These are phyloP conservation scores for Mycosphaerelloides madeirae DNA, from an alignment of 2,329 filamentous ascomycete genomes.

Conservation along the genomic window DNA sequence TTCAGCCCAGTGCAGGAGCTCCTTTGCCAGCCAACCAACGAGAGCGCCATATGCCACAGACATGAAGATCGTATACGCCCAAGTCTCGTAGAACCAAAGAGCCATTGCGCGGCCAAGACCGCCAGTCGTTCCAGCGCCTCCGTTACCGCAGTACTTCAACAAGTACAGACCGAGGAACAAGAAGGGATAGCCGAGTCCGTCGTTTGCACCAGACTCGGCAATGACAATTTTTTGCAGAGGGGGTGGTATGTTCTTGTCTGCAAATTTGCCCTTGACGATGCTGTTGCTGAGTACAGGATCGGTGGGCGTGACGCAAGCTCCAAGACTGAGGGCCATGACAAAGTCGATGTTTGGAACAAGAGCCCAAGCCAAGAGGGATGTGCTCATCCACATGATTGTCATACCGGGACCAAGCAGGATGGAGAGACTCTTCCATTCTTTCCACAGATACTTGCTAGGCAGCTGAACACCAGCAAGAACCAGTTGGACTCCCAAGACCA, in stretches of 20 bases:
- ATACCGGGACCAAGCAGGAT: constrained; percentile 79
- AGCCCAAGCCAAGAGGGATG: constrained; percentile 72
- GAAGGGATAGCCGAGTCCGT: constrained; percentile 85
- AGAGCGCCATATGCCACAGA: constrained; percentile 71
- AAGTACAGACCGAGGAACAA: constrained; percentile 79
- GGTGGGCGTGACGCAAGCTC: constrained; percentile 85
- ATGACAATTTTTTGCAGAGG: constrained; percentile 66
- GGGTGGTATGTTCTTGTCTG: constrained; percentile 81
- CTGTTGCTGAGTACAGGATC: constrained; percentile 84
- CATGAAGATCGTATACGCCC: constrained; percentile 75
- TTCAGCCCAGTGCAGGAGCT: constrained; percentile 78
- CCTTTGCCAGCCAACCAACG: constrained; percentile 77
- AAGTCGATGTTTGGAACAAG: constrained; percentile 68
- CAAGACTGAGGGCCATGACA: constrained; percentile 73
- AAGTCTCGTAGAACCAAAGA: constrained; percentile 80
- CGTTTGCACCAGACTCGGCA: constrained; percentile 78
- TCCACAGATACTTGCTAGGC: constrained; percentile 72
- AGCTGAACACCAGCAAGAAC: constrained; percentile 85
- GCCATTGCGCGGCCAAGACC: constrained; percentile 65
- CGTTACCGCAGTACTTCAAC: constrained; percentile 66
- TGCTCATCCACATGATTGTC: constrained; percentile 79
- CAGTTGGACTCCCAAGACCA: constrained; percentile 86
- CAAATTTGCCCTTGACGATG: constrained; percentile 90
- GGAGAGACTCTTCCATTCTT: constrained; percentile 70
- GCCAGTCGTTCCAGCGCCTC: constrained; percentile 51